Evolutionary conservation across 495 filamentous ascomycete species (phyloP), one percentile per base, ranked within the genome.

Genomic region (Aspergillus kassunensis): DNA sequence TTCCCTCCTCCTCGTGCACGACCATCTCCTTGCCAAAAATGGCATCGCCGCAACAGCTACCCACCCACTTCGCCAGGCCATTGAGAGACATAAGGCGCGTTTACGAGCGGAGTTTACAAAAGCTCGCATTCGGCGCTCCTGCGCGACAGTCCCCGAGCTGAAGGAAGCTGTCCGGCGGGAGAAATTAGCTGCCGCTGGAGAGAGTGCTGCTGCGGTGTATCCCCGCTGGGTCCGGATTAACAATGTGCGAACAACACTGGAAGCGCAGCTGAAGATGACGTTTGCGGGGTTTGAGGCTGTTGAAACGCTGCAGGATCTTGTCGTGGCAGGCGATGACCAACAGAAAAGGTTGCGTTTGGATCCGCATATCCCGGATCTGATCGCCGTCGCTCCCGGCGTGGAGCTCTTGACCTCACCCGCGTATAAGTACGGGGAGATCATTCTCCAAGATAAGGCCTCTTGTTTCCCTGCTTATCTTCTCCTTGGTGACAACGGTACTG

Each of bases 371-470:
- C 89, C 90, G 0, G 84, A 92, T 56, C 77, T 98, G 9, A 59
- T 98, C 4, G 92, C 90, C 4, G 70, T 95, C 0, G 82, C 91
- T 2, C 82, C 84, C 6, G 66, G 68, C 0, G 70, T 71, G 15
- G 88, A 95, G 51, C 74, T 95, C 44, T 81, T 82, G 8, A 81
- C 80, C 27, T 83, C 80, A 0, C 57, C 78, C 8, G 87, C 89
- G 1, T 97, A 97, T 63, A 78, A 71, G 20, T 69, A 76, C 3
- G 93, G 93, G 2, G 69, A 81, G 39, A 79, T 98, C 48, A 95
- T 97, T 34, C 63, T 98, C 31, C 93, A 98, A 68, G 95, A 98
- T 63, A 97, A 96, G 63, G 95, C 93, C 1, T 95, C 90, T 0
- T 98, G 93, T 58, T 96, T 98, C 57, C 92, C 93, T 4, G 93